phyloP scores from a whole-genome alignment of 1,139 yeast genomes.

The Pichia sp. region DNA sequence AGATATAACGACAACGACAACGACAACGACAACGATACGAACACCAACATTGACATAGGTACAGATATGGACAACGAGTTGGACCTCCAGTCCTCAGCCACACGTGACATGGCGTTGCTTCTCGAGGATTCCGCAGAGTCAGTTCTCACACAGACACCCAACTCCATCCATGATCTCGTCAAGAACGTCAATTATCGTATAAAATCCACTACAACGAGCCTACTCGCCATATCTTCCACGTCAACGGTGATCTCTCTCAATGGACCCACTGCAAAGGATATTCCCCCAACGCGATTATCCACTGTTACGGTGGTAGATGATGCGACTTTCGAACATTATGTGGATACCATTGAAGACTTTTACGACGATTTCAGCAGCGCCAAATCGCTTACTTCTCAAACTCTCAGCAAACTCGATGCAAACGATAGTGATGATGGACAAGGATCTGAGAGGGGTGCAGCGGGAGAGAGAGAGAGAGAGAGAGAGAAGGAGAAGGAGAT shows the following conservation, averaged over 20 bases:
- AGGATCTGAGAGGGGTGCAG: constrained; percentile 3
- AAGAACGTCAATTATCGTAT: constrained; percentile 48
- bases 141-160: constrained; percentile 4
- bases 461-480: neutral
- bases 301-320: constrained; percentile 37
- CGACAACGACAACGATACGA: neutral
- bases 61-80: neutral
- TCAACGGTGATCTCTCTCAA: constrained; percentile 37
- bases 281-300: constrained; percentile 73
- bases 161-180: constrained; percentile 28
- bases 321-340: constrained; percentile 42
- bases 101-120: constrained; percentile 1
- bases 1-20: neutral
- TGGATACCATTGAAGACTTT: constrained; percentile 42
- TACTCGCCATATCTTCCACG: constrained; percentile 25
- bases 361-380: constrained; percentile 48
- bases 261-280: constrained; percentile 74
- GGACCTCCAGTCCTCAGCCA: neutral
- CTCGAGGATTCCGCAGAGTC: constrained; percentile 6
- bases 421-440: neutral
- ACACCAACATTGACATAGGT: neutral
- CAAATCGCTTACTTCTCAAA: constrained; percentile 41
- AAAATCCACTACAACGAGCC: constrained; percentile 25
- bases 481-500: neutral
- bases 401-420: constrained; percentile 36